Percentiles rank a stretch among this genome's conserved stretches.
These are phyloP conservation scores for Annulohypoxylon nitens DNA, from an alignment of 495 filamentous ascomycete genomes.

Conservation along the genomic window DNA sequence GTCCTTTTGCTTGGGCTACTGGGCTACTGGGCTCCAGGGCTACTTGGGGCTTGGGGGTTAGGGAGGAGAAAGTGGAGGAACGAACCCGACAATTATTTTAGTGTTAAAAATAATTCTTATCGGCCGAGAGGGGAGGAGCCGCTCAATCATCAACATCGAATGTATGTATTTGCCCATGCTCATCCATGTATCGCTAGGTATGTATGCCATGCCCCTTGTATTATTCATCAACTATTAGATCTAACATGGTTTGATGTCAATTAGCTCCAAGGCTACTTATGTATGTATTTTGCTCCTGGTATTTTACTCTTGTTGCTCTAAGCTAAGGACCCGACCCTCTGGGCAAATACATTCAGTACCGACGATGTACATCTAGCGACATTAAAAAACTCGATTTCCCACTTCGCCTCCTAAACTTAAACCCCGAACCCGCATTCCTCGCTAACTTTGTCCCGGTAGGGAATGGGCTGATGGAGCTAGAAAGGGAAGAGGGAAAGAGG, in stretches of 20 bases:
- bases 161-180: neutral
- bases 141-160: no score
- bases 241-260: neutral
- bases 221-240: conserved; percentile 1
- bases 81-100: conserved; percentile 31
- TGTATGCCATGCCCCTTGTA: neutral
- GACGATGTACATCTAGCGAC: neutral
- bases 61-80: conserved; percentile 10
- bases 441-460: conserved; percentile 46
- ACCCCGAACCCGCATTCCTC: conserved; percentile 40
- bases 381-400: neutral
- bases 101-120: conserved; percentile 29
- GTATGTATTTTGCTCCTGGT: neutral
- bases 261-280: conserved; percentile 10
- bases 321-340: conserved; percentile 17
- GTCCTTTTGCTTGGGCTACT: neutral
- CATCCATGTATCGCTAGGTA: neutral
- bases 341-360: conserved; percentile 24
- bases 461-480: conserved; percentile 46
- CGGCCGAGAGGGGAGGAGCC: conserved; percentile 48
- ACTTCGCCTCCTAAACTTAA: conserved; percentile 23
- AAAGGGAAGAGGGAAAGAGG: conserved; percentile 35
- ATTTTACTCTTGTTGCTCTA: neutral
- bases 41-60: neutral
- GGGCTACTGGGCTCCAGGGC: neutral